Conservation (phyloP, 768 basidiomycete genomes). For the Crepidotus variabilis region DNA sequence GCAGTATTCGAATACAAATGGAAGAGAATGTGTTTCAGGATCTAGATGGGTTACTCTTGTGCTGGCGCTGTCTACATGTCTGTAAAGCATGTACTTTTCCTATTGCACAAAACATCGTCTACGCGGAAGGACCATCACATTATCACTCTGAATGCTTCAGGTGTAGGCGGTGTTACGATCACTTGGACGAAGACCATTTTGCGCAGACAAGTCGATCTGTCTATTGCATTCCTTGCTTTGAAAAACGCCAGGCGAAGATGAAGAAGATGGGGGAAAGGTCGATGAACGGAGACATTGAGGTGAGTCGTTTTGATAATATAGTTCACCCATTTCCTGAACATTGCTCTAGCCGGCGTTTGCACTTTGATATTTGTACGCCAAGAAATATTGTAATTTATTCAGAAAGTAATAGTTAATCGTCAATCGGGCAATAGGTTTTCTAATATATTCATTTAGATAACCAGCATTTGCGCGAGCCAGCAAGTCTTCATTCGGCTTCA, state of each 20-base stretch:
- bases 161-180: constrained; percentile 12
- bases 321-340: too few species aligned
- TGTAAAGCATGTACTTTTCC: constrained; percentile 11
- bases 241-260: constrained; percentile 9
- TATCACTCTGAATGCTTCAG: constrained; percentile 15
- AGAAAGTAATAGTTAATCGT: too few species aligned
- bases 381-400: too few species aligned
- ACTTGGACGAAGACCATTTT: constrained; percentile 10
- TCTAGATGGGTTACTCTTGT: constrained; percentile 13
- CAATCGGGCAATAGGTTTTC: too few species aligned
- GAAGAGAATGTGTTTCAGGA: constrained; percentile 13
- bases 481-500: constrained; percentile 23
- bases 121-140: constrained; percentile 1
- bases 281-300: neutral
- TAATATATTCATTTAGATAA: neutral
- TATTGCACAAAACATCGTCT: constrained; percentile 6
- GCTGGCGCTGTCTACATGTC: constrained; percentile 12
- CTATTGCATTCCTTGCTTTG: constrained; percentile 12
- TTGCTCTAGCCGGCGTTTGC: too few species aligned
- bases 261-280: constrained; percentile 9
- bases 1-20: constrained; percentile 7
- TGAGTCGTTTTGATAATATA: too few species aligned
- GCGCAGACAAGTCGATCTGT: constrained; percentile 9
- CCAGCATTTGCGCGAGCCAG: neutral
- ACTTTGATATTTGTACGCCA: too few species aligned